Evolutionary conservation across 345 rosid species (phyloP).

Genomic region (Linum lewisii): DNA sequence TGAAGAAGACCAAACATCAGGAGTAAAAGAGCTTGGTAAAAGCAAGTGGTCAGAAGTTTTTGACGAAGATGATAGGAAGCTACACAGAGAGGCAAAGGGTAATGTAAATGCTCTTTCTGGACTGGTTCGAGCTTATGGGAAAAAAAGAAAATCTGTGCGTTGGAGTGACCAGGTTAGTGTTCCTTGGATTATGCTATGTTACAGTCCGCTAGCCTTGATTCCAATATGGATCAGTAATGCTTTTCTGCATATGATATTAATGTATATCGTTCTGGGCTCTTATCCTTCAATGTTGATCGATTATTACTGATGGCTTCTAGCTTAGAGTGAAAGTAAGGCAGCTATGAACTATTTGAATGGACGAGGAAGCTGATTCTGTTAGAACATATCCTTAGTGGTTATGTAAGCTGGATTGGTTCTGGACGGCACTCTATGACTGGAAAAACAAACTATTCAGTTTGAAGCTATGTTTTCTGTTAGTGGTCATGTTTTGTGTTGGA

Average conservation of each 20-base stretch:
- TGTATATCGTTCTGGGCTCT: too few relatives aligned
- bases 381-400: too few relatives aligned
- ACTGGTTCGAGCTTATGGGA: slow-evolving; percentile 35
- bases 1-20: slow-evolving; percentile 33
- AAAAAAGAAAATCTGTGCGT: slow-evolving; percentile 57
- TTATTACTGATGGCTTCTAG: too few relatives aligned
- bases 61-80: slow-evolving; percentile 48
- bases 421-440: too few relatives aligned
- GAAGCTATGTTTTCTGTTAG: too few relatives aligned
- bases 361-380: too few relatives aligned
- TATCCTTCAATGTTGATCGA: too few relatives aligned
- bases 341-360: too few relatives aligned
- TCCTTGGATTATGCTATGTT: not conserved
- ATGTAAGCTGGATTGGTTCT: too few relatives aligned
- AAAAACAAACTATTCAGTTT: too few relatives aligned
- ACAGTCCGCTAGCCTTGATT: not conserved
- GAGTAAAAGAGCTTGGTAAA: slow-evolving; percentile 57
- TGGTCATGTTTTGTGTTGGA: too few relatives aligned
- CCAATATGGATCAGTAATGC: not conserved
- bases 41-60: slow-evolving; percentile 83
- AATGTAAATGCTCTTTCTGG: slow-evolving; percentile 39
- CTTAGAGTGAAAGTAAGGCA: too few relatives aligned
- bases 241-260: not conserved
- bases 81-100: slow-evolving; percentile 22
- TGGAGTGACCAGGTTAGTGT: slow-evolving; percentile 81